Evolutionary conservation across 1,139 yeast species (phyloP).

Genomic region (Waltiozyma sp.): DNA sequence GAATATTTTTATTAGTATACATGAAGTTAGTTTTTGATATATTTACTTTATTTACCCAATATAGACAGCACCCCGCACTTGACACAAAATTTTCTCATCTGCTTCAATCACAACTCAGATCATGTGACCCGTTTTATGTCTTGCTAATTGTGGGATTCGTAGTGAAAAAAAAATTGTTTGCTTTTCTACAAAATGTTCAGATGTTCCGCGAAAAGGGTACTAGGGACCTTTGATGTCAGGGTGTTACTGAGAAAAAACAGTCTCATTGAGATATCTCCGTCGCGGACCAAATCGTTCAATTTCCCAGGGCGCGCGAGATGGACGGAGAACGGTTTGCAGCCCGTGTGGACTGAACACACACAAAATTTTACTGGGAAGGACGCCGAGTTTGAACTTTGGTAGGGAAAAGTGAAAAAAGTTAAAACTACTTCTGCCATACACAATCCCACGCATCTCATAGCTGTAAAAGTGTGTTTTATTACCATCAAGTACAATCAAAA

Average conservation of each 20-base stretch:
- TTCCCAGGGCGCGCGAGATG: not conserved
- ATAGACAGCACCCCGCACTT: too few relatives aligned
- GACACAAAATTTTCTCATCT: too few relatives aligned
- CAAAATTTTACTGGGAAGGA: not conserved
- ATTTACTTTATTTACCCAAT: too few relatives aligned
- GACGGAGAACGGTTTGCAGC: not conserved
- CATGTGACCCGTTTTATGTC: not conserved
- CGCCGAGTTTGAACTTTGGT: not conserved
- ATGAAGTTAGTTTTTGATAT: too few relatives aligned
- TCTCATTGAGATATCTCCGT: not conserved
- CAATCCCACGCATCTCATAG: not conserved
- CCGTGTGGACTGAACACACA: not conserved
- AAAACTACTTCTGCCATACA: constrained; percentile 2
- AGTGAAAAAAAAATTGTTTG: not conserved
- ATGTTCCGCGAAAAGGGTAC: not conserved
- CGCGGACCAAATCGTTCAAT: not conserved
- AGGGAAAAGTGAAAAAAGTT: constrained; percentile 3
- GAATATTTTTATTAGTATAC: too few relatives aligned
- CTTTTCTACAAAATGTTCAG: not conserved
- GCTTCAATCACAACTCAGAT: too few relatives aligned
- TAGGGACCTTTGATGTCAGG: too few relatives aligned
- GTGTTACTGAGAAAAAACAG: not conserved
- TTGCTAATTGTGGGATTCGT: too few relatives aligned
- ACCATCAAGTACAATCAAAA: constrained; percentile 8
- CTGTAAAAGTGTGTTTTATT: not conserved